Base-by-base conservation (phyloP, 1,284 basidiomycete species). In the Schizophyllum commune region DNA sequence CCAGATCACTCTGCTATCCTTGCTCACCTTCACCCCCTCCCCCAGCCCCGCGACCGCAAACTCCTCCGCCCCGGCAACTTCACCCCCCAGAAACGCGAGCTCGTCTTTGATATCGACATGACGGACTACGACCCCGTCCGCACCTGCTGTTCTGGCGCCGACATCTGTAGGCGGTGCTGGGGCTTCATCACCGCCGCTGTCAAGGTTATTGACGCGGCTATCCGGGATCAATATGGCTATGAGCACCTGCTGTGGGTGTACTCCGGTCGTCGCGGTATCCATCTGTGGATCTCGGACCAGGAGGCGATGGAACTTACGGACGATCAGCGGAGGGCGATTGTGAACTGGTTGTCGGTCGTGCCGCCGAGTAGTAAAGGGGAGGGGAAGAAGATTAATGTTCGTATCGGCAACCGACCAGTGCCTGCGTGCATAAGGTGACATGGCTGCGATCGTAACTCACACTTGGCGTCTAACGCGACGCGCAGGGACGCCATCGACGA, bases 101-200 rank as follows among this genome's bases (percentile, higher is more conserved):
- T 99, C 33, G 97, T 99, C 0, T 98, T 99, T 71, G 97, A 99
- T 86, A 98, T 99, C 72, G 96, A 99, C 75, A 98, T 99, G 96
- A 97, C 96, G 17, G 96, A 99, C 76, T 99, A 99, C 76, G 97
- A 99, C 73, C 82, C 89, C 62, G 86, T 99, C 69, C 88, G 97
- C 58, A 98, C 94, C 0, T 99, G 97, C 75, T 99, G 97, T 75
- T 87, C 87, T 1, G 92, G 88, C 60, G 94, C 96, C 61, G 88
- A 83, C 62, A 98, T 99, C 73, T 99, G 96, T 78, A 83, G 82
- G 65, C 84, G 89, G 52, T 99, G 97, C 76, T 99, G 97, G 96
- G 84, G 81, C 0, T 98, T 96, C 76, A 98, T 99, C 68, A 84
- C 92, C 13, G 89, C 91, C 19, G 97, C 97, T 0, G 95, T 98